Base-by-base conservation (phyloP, 768 basidiomycete genomes). In the Boletus sp. region DNA sequence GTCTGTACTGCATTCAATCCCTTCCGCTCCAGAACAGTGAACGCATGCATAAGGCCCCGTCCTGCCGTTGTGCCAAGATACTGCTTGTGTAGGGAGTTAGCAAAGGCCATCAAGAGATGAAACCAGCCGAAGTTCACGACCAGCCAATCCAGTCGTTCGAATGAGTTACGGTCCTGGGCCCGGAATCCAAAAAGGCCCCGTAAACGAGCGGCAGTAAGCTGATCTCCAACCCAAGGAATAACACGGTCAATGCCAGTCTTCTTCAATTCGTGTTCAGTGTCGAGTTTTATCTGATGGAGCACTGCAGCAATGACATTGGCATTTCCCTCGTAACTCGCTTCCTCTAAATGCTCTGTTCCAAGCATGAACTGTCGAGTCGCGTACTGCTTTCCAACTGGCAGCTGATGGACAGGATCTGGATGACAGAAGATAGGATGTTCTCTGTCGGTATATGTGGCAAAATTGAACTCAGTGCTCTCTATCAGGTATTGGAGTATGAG, bases 311-410 rank as follows among this genome's bases (percentile, higher is more conserved):
- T 59, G 15, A 56, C n/a, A 57, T 57, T 9, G 3, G 50, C 39
- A 59, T 76, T 74, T 9, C 72, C 76, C 18, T 76, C 68, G 40
- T 79, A 79, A 48, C 73, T 76, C 3, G 75, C 74, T 49, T 80
- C 76, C 3, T 72, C 60, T 42, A 77, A 71, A 54, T 71, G 53
- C 20, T 69, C 66, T 1, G 74, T 74, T 0, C 72, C 70, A 1
- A 78, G 70, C 3, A 78, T 64, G 52, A 66, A 76, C 57, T 78
- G 75, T 0, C 61, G 52, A 7, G 70, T 71, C 3, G 63, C 50
- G 49, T 70, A 63, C 11, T 71, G 66, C 4, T 52, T 37, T 0
- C 74, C 74, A 37, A 5, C 39, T 1, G 71, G 71, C 1, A 77
- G 67, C 18, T 64, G 52, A 10, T 68, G 30, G 4, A 73, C 47